These are phyloP conservation scores for Gyrodon lividus DNA, from an alignment of 768 basidiomycete species.

Conservation along the genomic window DNA sequence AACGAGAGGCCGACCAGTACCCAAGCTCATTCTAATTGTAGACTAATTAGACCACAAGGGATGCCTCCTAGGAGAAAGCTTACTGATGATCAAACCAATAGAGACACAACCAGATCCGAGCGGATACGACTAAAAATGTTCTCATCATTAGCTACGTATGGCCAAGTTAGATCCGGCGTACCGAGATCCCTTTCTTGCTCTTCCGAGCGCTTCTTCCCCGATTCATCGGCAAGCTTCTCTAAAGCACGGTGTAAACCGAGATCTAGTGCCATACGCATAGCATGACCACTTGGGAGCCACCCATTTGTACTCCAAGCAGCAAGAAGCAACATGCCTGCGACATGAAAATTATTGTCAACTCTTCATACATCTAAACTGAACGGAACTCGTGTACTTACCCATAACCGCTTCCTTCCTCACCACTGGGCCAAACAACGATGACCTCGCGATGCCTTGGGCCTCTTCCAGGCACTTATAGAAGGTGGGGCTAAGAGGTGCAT, in stretches of 20 bases:
- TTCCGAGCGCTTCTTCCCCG: constrained; percentile 58
- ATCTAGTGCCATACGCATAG: constrained; percentile 94
- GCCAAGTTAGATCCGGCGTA: constrained; percentile 31
- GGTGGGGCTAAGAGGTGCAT: constrained; percentile 77
- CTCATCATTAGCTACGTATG: constrained; percentile 2
- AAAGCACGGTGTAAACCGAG: constrained; percentile 90
- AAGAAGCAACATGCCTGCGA: constrained; percentile 81
- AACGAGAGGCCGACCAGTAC: constrained; percentile 87
- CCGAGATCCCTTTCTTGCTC: constrained; percentile 88
- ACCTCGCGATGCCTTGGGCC: constrained; percentile 93
- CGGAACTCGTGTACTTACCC: constrained; percentile 46
- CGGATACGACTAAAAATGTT: constrained; percentile 70
- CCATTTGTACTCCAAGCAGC: constrained; percentile 95
- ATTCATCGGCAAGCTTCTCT: constrained; percentile 83
- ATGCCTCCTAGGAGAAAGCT: constrained; percentile 27
- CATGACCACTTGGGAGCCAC: constrained; percentile 94
- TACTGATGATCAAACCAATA: constrained; percentile 98
- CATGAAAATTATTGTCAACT: constrained; percentile 2
- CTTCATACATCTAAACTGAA: constrained; percentile 5
- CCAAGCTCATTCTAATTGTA: constrained; percentile 74
- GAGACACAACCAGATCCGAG: constrained; percentile 90
- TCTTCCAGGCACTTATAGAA: constrained; percentile 93
- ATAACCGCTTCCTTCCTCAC: constrained; percentile 94
- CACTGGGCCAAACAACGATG: constrained; percentile 89
- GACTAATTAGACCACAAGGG: constrained; percentile 11